Conservation (phyloP, 768 basidiomycete genomes). For the Lactarius sanguifluus region DNA sequence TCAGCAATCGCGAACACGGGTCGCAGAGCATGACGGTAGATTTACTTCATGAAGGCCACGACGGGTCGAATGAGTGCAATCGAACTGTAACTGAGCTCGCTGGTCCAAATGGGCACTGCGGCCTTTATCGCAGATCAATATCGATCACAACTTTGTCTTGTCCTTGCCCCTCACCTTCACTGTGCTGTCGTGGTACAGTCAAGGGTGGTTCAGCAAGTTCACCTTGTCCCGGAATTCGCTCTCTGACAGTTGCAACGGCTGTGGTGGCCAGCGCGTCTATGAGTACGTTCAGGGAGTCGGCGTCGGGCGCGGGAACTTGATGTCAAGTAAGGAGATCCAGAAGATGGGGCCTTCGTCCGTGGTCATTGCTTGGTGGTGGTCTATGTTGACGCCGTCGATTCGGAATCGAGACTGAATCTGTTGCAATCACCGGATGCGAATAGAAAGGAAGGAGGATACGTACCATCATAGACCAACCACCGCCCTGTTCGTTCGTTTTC, state of each 20-base stretch:
- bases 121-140: slow-evolving; percentile 94
- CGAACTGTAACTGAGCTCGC: slow-evolving; percentile 87
- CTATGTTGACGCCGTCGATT: slow-evolving; percentile 95
- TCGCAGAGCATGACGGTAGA: not conserved
- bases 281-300: slow-evolving; percentile 78
- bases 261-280: slow-evolving; percentile 78
- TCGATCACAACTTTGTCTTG: slow-evolving; percentile 70
- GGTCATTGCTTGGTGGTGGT: slow-evolving; percentile 86
- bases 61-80: slow-evolving; percentile 92
- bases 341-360: slow-evolving; percentile 87
- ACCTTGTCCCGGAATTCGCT: slow-evolving; percentile 82
- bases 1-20: slow-evolving; percentile 12
- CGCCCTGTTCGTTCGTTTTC: slow-evolving; percentile 82
- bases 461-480: slow-evolving; percentile 53
- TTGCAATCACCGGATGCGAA: not conserved
- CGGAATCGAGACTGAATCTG: slow-evolving; percentile 79
- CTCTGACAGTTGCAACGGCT: slow-evolving; percentile 51
- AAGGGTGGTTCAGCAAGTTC: slow-evolving; percentile 86
- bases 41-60: slow-evolving; percentile 96
- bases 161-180: slow-evolving; percentile 39
- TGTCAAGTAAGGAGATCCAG: slow-evolving; percentile 97
- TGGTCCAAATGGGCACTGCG: slow-evolving; percentile 87
- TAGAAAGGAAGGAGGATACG: not conserved
- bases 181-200: slow-evolving; percentile 58
- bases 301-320: slow-evolving; percentile 87